Percentiles rank a stretch among this genome's conserved stretches.
Conservation (phyloP, 768 basidiomycete genomes). For the Rhodotorula taiwanensis region DNA sequence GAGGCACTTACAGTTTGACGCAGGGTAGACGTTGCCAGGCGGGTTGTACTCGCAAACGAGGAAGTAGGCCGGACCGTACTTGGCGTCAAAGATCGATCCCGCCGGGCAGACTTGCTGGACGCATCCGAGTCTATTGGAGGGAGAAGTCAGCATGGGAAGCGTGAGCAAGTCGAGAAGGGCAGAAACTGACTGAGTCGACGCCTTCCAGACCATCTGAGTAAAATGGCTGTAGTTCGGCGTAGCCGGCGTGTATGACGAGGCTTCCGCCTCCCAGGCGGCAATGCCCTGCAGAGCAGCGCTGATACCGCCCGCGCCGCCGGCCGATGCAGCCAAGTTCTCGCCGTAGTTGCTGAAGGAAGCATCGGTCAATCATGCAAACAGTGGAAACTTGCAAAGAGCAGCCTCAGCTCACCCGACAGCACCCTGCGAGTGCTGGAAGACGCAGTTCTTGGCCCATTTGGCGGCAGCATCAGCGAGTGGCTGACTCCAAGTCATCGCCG, state of each 20-base stretch:
- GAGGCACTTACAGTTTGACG: too few relatives aligned
- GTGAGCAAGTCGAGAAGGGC: too few relatives aligned
- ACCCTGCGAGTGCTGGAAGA: constrained; percentile 64
- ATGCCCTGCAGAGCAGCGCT: constrained; percentile 40
- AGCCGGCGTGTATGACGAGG: constrained; percentile 49
- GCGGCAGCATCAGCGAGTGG: constrained; percentile 59
- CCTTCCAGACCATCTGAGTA: constrained; percentile 26
- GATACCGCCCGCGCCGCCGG: constrained; percentile 46
- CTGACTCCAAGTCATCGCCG: constrained; percentile 59
- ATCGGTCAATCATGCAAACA: too few relatives aligned
- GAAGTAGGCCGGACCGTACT: constrained; percentile 23
- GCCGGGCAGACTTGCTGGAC: constrained; percentile 5
- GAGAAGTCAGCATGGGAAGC: too few relatives aligned
- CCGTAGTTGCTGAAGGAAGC: constrained; percentile 50
- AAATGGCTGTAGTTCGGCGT: constrained; percentile 27
- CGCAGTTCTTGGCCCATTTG: constrained; percentile 62
- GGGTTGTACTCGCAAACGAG: constrained; percentile 30
- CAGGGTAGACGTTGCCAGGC: constrained; percentile 10
- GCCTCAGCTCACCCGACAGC: constrained; percentile 49
- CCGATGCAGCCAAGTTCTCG: constrained; percentile 69
- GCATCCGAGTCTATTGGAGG: too few relatives aligned
- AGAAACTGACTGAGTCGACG: constrained; percentile 10
- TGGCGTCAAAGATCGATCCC: constrained; percentile 20
- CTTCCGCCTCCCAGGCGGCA: constrained; percentile 62
- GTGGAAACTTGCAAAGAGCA: too few relatives aligned